Conservation (phyloP, 208 protist genomes). For the Wallacemonas sp. region DNA sequence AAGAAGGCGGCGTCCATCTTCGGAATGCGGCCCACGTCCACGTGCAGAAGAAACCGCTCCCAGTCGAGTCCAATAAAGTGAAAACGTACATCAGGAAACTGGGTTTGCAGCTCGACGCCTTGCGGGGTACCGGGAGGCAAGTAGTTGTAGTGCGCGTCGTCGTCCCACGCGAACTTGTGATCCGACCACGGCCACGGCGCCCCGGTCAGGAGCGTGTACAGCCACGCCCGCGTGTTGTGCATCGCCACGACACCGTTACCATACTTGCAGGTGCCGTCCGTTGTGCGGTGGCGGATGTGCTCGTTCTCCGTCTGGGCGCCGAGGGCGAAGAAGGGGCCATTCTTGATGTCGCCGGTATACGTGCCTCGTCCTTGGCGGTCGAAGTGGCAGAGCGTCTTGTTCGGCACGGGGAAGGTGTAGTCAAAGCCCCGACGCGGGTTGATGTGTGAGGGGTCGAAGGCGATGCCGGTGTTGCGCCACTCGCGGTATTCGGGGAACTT, state of each 20-base stretch:
- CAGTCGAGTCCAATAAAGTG: constrained; percentile 83
- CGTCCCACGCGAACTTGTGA: constrained; percentile 89
- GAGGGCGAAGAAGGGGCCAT: constrained; percentile 82
- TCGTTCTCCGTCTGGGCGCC: constrained; percentile 73
- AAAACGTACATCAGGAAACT: constrained; percentile 59
- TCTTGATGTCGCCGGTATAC: constrained; percentile 85
- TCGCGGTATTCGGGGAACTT: constrained; percentile 89
- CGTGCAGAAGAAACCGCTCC: constrained; percentile 56
- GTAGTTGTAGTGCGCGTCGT: constrained; percentile 78
- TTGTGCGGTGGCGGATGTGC: constrained; percentile 59
- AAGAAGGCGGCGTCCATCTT: constrained; percentile 81
- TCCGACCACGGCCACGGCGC: constrained; percentile 81
- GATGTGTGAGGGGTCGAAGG: constrained; percentile 84
- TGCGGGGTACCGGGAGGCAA: constrained; percentile 71
- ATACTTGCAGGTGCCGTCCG: constrained; percentile 88
- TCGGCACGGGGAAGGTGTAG: constrained; percentile 77
- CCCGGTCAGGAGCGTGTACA: constrained; percentile 85
- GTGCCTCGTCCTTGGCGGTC: constrained; percentile 54
- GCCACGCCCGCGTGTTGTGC: constrained; percentile 89
- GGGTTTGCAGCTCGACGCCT: constrained; percentile 33
- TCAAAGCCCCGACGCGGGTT: constrained; percentile 78
- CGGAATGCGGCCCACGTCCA: constrained; percentile 21
- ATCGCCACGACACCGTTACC: constrained; percentile 86
- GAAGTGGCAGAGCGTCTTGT: constrained; percentile 89
- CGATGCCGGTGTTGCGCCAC: constrained; percentile 86